Percentiles rank a stretch among this genome's conserved stretches.
These are phyloP conservation scores for Geranium brycei DNA, from an alignment of 345 rosid genomes.

Conservation along the genomic window DNA sequence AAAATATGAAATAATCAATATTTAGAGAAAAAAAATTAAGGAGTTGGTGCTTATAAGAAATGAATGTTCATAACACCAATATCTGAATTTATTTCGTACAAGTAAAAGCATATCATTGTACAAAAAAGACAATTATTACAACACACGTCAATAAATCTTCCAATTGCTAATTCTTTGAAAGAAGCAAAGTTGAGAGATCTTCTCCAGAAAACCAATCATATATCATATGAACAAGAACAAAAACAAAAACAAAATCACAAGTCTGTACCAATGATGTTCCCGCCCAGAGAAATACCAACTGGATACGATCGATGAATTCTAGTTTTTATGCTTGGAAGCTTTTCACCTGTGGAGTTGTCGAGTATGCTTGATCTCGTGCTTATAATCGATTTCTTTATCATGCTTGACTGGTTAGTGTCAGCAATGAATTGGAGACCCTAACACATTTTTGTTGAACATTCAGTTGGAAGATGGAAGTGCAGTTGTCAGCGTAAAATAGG, in stretches of 20 bases:
- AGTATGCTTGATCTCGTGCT: slow-evolving; percentile 15
- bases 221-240: neutral
- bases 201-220: neutral
- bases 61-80: too few relatives aligned
- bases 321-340: slow-evolving; percentile 15
- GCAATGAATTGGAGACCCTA: slow-evolving; percentile 79
- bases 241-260: too few relatives aligned
- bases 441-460: slow-evolving; percentile 10
- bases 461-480: slow-evolving; percentile 2
- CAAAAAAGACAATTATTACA: too few relatives aligned
- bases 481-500: neutral
- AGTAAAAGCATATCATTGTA: too few relatives aligned
- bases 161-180: too few relatives aligned
- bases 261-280: slow-evolving; percentile 12
- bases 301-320: slow-evolving; percentile 62
- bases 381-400: slow-evolving; percentile 18
- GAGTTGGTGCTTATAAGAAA: too few relatives aligned
- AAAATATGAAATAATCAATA: too few relatives aligned
- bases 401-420: slow-evolving; percentile 22
- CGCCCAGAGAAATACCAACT: slow-evolving; percentile 52
- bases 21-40: too few relatives aligned
- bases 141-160: too few relatives aligned
- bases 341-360: slow-evolving; percentile 16
- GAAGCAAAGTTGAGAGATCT: too few relatives aligned
- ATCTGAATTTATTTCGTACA: too few relatives aligned